Evolutionary conservation across 805 yeast species (phyloP).

Genomic region (Yamadazyma paraphyllophila): DNA sequence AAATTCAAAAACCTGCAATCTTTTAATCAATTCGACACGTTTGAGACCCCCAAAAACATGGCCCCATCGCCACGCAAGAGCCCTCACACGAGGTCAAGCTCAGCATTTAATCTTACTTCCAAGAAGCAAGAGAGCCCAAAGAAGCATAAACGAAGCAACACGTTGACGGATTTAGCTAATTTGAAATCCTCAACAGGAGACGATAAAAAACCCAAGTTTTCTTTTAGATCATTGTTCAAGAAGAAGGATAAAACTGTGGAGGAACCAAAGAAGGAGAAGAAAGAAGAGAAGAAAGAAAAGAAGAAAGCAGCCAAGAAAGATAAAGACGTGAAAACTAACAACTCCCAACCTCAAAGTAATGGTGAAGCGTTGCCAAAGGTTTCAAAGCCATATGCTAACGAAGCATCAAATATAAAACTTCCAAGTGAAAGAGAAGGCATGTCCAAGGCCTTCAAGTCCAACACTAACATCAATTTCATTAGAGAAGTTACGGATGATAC

Average conservation of each 20-base stretch:
- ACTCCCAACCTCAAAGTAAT: background rate
- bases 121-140: slow-evolving; percentile 13
- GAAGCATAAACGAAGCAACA: slow-evolving; percentile 20
- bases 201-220: slow-evolving; percentile 31
- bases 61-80: slow-evolving; percentile 18
- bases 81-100: slow-evolving; percentile 22
- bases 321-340: background rate
- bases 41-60: slow-evolving; percentile 6
- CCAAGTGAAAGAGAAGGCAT: slow-evolving; percentile 11
- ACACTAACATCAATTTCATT: slow-evolving; percentile 23
- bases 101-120: slow-evolving; percentile 17
- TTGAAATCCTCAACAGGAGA: background rate
- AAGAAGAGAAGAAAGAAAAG: background rate
- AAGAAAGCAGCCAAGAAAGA: background rate
- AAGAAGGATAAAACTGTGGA: slow-evolving; percentile 26
- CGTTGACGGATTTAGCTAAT: slow-evolving; percentile 20
- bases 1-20: background rate
- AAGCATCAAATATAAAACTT: slow-evolving; percentile 10
- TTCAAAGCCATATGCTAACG: slow-evolving; percentile 4
- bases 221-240: slow-evolving; percentile 38
- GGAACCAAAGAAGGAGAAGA: background rate
- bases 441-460: slow-evolving; percentile 14
- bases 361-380: background rate
- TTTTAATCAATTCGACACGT: slow-evolving; percentile 2
- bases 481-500: slow-evolving; percentile 28